Conservation (phyloP, 208 protist genomes). For the Eutreptiella sp. region DNA sequence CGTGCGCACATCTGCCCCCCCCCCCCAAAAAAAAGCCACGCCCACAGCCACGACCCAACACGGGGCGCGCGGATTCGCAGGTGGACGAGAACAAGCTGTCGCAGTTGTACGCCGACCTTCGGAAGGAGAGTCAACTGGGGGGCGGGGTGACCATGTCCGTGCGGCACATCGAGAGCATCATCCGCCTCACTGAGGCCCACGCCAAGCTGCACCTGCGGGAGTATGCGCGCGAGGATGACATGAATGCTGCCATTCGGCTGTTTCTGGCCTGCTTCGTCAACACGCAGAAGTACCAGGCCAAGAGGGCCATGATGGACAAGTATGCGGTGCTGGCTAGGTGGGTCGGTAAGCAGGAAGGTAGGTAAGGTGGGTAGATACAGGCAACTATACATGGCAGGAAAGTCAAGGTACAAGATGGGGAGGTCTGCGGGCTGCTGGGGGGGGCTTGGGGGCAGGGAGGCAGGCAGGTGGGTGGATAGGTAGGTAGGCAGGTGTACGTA, state of each 20-base stretch:
- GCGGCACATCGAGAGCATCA: conserved; percentile 97
- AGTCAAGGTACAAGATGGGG: background rate
- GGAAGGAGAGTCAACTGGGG: conserved; percentile 71
- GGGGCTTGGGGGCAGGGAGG: too few relatives aligned
- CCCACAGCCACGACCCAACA: too few relatives aligned
- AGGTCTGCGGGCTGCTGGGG: too few relatives aligned
- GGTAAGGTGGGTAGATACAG: too few relatives aligned
- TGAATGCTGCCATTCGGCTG: conserved; percentile 93
- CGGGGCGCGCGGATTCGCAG: too few relatives aligned
- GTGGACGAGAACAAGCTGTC: conserved; percentile 86
- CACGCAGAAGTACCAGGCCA: conserved; percentile 74
- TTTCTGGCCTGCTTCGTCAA: conserved; percentile 97
- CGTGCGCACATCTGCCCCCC: too few relatives aligned
- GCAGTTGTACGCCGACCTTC: conserved; percentile 91
- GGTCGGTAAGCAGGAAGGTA: background rate
- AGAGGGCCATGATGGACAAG: conserved; percentile 35
- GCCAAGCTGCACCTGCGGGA: conserved; percentile 94
- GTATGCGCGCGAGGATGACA: conserved; percentile 91
- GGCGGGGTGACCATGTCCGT: conserved; percentile 94
- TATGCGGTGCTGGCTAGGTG: conserved; percentile 2
- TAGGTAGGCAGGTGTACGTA: too few relatives aligned
- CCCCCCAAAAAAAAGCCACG: too few relatives aligned
- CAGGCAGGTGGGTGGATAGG: too few relatives aligned
- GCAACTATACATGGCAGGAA: background rate
- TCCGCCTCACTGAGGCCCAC: conserved; percentile 95